phyloP scores from a whole-genome alignment of 441 rosid genomes.

The Hura crepitans region DNA sequence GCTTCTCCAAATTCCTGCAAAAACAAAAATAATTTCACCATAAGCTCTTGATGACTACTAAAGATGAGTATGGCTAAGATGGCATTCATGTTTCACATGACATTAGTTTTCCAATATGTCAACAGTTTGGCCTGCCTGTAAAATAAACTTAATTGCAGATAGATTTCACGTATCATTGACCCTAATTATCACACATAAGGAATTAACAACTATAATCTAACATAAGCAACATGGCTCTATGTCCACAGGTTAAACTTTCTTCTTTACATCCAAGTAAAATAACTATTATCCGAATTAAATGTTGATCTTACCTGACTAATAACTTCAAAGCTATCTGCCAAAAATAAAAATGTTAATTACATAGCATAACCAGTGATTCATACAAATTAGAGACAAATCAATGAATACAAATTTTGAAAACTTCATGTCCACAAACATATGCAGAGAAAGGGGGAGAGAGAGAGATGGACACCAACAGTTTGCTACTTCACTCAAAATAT shows the following conservation, averaged over 20 bases:
- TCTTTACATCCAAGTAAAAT: conserved; percentile 54
- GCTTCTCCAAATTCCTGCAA: no score
- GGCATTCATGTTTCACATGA: no score
- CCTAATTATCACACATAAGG: no score
- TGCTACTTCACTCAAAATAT: neutral
- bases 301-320: conserved; percentile 55
- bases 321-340: conserved; percentile 73
- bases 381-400: neutral
- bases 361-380: neutral
- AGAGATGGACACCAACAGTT: neutral
- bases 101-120: no score
- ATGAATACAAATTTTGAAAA: neutral
- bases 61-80: no score
- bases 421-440: neutral
- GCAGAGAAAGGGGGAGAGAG: neutral
- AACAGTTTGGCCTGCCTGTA: no score
- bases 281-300: conserved; percentile 57
- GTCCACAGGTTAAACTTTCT: conserved; percentile 30
- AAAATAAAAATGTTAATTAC: conserved; percentile 18
- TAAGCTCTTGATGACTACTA: no score
- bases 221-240: no score
- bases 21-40: no score
- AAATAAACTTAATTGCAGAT: no score
- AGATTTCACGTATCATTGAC: no score
- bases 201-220: no score